phyloP scores from a whole-genome alignment of 495 filamentous ascomycete genomes.

The Cercophora scortea region DNA sequence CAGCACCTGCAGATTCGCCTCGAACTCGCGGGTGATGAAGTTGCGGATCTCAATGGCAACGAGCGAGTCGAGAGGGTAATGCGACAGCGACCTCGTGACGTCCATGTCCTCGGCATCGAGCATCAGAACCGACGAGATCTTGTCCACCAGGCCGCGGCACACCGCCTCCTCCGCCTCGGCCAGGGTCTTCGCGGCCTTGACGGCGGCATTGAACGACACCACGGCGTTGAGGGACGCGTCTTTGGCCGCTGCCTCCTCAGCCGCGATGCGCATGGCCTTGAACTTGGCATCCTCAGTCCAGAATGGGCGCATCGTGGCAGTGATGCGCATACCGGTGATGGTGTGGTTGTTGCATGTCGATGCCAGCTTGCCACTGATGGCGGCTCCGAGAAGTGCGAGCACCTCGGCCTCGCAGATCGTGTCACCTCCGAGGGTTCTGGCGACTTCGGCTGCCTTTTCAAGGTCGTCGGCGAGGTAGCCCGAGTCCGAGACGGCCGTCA shows the following conservation, averaged over 20 bases:
- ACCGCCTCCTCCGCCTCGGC: constrained; percentile 40
- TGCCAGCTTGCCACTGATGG: constrained; percentile 32
- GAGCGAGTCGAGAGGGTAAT: constrained; percentile 47
- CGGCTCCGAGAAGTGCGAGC: constrained; percentile 37
- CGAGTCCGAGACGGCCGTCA: constrained; percentile 48
- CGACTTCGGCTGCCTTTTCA: constrained; percentile 38
- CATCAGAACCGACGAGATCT: constrained; percentile 43
- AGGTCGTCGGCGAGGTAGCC: constrained; percentile 47
- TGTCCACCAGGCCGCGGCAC: constrained; percentile 36
- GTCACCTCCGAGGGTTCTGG: constrained; percentile 40
- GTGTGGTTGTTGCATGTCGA: constrained; percentile 37
- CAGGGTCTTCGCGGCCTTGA: constrained; percentile 32
- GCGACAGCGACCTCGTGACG: constrained; percentile 35
- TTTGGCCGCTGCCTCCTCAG: constrained; percentile 34
- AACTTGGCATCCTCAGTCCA: constrained; percentile 47
- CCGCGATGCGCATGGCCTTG: constrained; percentile 39
- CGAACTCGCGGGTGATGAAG: constrained; percentile 41
- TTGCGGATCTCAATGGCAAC: constrained; percentile 47
- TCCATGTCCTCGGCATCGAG: constrained; percentile 46
- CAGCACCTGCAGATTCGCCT: constrained; percentile 47
- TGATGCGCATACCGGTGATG: constrained; percentile 46
- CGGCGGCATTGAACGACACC: constrained; percentile 32
- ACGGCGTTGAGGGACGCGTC: constrained; percentile 24
- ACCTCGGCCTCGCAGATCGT: constrained; percentile 47
- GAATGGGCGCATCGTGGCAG: constrained; percentile 36